A percentile compares a stretch with the other conserved stretches of the same genome.
Evolutionary conservation across 176 grass and related monocot genomes (phyloP).

Genomic region (Triticum urartu): DNA sequence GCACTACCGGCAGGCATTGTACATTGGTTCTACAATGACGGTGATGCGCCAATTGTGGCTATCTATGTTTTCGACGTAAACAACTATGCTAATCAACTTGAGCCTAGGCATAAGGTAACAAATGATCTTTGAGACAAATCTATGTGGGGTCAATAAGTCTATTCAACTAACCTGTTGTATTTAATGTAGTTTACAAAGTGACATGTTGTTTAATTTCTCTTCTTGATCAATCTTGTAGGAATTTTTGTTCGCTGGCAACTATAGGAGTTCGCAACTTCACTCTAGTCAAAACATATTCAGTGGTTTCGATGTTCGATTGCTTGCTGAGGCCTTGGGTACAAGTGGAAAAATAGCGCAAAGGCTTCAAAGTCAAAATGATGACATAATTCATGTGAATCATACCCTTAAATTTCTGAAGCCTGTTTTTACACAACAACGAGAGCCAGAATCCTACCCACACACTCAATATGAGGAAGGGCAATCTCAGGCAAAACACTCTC

Average conservation of each 20-base stretch:
- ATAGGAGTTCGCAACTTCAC: neutral
- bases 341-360: slow-evolving; percentile 2
- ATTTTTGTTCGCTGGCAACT: slow-evolving; percentile 41
- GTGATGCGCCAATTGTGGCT: slow-evolving; percentile 7
- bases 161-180: neutral
- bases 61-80: slow-evolving; percentile 8
- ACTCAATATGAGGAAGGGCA: neutral
- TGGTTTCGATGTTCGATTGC: slow-evolving; percentile 26
- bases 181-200: neutral
- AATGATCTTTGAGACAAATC: neutral
- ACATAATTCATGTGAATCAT: slow-evolving; percentile 36
- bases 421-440: neutral
- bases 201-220: neutral
- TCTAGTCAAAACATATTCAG: slow-evolving; percentile 15
- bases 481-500: neutral
- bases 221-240: slow-evolving; percentile 19
- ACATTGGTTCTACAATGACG: slow-evolving; percentile 50
- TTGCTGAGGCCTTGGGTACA: slow-evolving; percentile 29
- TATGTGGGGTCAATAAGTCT: neutral
- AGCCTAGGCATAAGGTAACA: neutral
- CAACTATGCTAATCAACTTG: neutral
- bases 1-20: slow-evolving; percentile 9
- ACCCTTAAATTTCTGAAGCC: slow-evolving; percentile 3
- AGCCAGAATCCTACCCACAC: neutral
- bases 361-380: slow-evolving; percentile 37